Percentiles rank a stretch among this genome's conserved stretches.
Evolutionary conservation across 176 grass and related monocot genomes (phyloP).

Genomic region (Phoenix roebelenii): DNA sequence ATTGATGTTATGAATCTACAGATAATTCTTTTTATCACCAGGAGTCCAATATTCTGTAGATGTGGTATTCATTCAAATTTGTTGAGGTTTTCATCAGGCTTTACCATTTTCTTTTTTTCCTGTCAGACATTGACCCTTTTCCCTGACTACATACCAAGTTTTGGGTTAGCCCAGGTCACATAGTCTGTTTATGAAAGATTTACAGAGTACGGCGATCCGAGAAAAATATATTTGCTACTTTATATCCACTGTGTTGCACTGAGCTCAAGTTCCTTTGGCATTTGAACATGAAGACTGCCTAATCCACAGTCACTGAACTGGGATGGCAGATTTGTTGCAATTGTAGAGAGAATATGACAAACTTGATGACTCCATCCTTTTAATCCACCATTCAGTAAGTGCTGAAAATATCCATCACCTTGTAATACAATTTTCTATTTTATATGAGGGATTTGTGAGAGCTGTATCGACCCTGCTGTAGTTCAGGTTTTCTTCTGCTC

Average conservation of each 20-base stretch:
- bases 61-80: neutral
- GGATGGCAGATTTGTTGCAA: slow-evolving; percentile 24
- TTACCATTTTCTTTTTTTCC: neutral
- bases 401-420: slow-evolving; percentile 8
- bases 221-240: slow-evolving; percentile 17
- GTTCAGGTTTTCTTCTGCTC: neutral
- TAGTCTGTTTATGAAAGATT: slow-evolving; percentile 30
- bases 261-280: slow-evolving; percentile 18
- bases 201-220: slow-evolving; percentile 13
- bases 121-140: slow-evolving; percentile 15
- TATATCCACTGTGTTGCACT: slow-evolving; percentile 13
- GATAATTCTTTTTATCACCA: no score
- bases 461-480: neutral
- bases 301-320: slow-evolving; percentile 21
- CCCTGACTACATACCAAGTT: slow-evolving; percentile 14
- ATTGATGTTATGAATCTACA: neutral
- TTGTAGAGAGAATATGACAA: slow-evolving; percentile 31
- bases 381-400: slow-evolving; percentile 30
- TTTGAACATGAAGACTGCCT: slow-evolving; percentile 22
- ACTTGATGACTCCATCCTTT: slow-evolving; percentile 32
- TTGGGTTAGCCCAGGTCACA: slow-evolving; percentile 18
- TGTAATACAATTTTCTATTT: slow-evolving; percentile 3
- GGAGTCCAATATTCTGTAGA: no score
- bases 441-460: neutral
- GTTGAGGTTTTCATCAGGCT: slow-evolving; percentile 3